These are phyloP conservation scores for Tuber brumale DNA, from an alignment of 495 filamentous ascomycete species.

Conservation along the genomic window DNA sequence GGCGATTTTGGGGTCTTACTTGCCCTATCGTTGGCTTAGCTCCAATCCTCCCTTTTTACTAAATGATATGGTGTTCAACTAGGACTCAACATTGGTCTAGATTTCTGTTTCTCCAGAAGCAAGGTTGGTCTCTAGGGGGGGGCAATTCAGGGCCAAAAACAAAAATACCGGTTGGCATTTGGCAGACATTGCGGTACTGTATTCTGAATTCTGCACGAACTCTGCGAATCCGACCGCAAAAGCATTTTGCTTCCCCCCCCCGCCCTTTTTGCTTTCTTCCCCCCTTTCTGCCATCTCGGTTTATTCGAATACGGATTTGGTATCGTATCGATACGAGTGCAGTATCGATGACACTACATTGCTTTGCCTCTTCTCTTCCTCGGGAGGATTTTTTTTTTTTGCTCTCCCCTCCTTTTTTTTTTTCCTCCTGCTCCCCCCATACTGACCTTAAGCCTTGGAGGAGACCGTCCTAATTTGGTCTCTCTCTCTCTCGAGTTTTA, in stretches of 20 bases:
- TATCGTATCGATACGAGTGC: neutral
- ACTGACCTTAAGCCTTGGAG: neutral
- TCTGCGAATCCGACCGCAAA: slow-evolving; percentile 13
- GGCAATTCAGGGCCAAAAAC: slow-evolving; percentile 16
- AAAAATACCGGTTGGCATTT: slow-evolving; percentile 25
- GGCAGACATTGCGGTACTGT: slow-evolving; percentile 6
- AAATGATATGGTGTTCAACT: neutral
- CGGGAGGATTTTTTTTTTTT: slow-evolving; percentile 4
- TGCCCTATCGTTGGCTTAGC: slow-evolving; percentile 24
- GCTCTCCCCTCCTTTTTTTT: slow-evolving; percentile 3
- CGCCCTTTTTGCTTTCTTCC: slow-evolving; percentile 15
- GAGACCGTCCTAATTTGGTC: neutral
- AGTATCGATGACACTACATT: neutral
- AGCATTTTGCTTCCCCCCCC: slow-evolving; percentile 12
- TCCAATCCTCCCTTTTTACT: neutral
- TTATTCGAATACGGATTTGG: neutral
- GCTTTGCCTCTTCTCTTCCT: neutral
- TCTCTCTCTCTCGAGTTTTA: neutral
- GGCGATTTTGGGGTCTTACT: slow-evolving; percentile 21
- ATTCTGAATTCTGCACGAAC: slow-evolving; percentile 25
- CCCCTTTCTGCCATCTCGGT: slow-evolving; percentile 9
- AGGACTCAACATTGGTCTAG: neutral
- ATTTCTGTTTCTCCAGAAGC: neutral
- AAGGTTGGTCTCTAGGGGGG: neutral
- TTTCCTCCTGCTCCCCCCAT: no score